Evolutionary conservation across 306 rosid species (phyloP), one percentile per base, ranked within the genome.

Genomic region (Quercus aquifolioides): DNA sequence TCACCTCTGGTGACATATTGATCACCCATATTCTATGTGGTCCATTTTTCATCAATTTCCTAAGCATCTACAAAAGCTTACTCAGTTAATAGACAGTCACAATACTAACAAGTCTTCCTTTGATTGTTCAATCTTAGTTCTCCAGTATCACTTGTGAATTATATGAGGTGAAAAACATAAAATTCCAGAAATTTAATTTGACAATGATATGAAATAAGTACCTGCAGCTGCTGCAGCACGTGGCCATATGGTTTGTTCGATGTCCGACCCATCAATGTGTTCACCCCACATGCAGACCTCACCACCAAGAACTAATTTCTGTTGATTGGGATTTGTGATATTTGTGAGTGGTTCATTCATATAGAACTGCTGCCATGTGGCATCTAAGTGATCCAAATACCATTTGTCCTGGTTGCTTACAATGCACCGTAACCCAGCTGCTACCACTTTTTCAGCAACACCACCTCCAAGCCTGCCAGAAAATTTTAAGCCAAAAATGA

Each of bases 201-300:
- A 55, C 26, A 6, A 13, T 20, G 73, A 15, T 12, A 15, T 3
- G 46, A 18, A n/a, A 23, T 3, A 28, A 33, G 69, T 78, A 85
- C 88, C 88, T 38, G 89, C 89, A 72, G 89, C 89, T 4, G 89
- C 89, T 5, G 89, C 89, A 73, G 89, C 89, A n/a, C 89, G 82
- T 15, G 89, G 86, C 89, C 89, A 86, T 21, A 86, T 86, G 78
- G 89, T 86, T 73, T 82, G 89, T 33, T 82, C 80, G 7, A 86
- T 82, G 52, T 86, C 83, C 0, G 89, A 86, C 3, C 52, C 86
- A 31, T 86, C 89, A 15, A 86, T 51, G 21, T 21, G 67, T 76
- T 86, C 89, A 6, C 82, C 89, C 89, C 89, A 86, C 89, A 86
- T 57, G 78, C 89, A 86, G 26, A 82, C 89, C 81, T 86, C 89